Evolutionary conservation across 2,329 filamentous ascomycete genomes (phyloP), one percentile per base, ranked within the genome.

Genomic region (Stylonectria norvegica): DNA sequence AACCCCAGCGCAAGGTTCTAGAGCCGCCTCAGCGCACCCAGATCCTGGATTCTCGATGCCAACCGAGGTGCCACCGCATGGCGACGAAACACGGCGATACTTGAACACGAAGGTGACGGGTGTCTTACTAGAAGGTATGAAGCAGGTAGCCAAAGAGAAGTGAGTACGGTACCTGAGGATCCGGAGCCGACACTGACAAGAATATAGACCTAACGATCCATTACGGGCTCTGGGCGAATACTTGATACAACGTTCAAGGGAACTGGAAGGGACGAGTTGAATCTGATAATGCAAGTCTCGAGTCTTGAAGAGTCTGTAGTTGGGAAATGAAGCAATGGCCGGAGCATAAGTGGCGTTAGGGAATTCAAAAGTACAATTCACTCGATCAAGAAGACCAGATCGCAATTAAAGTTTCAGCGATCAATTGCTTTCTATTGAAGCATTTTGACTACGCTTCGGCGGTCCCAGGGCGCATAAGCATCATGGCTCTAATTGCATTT

Each of bases 41-140:
- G 78, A 81, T 45, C 50, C 69, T 4, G 62, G 64, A 18, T 71
- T 69, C 50, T 64, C 67, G n/a, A 74, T 83, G 61, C 81, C 81
- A 2, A 64, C 73, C 10, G 76, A 83, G 56, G 74, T 80, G 11
- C 72, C 77, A 2, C 64, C 74, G 1, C 81, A 87, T 55, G 84
- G 85, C 33, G 85, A 84, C 16, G 79, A 82, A 1, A 79, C 80
- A 5, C 76, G 85, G 31, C 75, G 79, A 54, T 89, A 88, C 60
- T 64, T 89, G 52, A 89, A 89, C 57, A 72, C 75, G 34, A 86
- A 81, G 53, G 76, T 89, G 28, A 85, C 83, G 0, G 78, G 78
- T 1, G 74, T 77, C 18, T 57, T 89, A 42, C 66, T 89, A 27
- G 84, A 89, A 55, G 85, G 84, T 17, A 85, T 89, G 82, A 89